phyloP scores from a whole-genome alignment of 2,329 filamentous ascomycete species.

The Xylaria hypoxylon region DNA sequence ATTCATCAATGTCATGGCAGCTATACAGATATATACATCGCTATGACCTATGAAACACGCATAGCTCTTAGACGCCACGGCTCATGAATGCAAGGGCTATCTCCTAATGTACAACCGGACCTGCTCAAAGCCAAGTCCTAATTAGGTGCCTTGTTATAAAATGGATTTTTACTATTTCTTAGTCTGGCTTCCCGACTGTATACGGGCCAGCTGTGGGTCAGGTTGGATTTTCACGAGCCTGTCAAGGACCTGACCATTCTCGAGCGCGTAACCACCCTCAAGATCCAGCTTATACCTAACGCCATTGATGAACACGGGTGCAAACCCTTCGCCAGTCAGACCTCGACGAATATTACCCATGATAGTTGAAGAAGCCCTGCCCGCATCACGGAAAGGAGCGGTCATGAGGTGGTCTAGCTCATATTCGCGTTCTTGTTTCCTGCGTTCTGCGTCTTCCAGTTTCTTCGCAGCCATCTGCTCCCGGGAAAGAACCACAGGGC shows the following conservation, averaged over 20 bases:
- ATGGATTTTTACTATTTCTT: conserved; percentile 3
- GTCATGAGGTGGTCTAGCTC: conserved; percentile 68
- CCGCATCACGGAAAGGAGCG: conserved; percentile 65
- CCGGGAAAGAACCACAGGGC: conserved; percentile 33
- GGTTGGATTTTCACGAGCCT: conserved; percentile 59
- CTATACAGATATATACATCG: neutral
- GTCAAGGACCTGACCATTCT: conserved; percentile 69
- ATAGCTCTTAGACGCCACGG: neutral
- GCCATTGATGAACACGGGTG: conserved; percentile 61
- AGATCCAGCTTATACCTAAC: conserved; percentile 69
- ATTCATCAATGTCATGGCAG: conserved; percentile 7
- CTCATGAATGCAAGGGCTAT: neutral
- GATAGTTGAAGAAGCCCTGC: conserved; percentile 55
- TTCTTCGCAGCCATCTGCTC: conserved; percentile 48
- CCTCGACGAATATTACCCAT: conserved; percentile 62
- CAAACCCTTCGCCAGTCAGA: conserved; percentile 68
- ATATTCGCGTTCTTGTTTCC: conserved; percentile 59
- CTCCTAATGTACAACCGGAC: neutral
- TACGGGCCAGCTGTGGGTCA: conserved; percentile 37
- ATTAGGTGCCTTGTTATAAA: neutral
- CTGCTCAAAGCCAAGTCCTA: neutral
- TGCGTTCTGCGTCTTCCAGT: conserved; percentile 54
- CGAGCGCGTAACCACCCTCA: conserved; percentile 67
- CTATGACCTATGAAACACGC: neutral
- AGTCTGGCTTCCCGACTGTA: conserved; percentile 16